Evolutionary conservation across 2,329 filamentous ascomycete species (phyloP), one percentile per base, ranked within the genome.

Genomic region (Colletotrichum melonis): DNA sequence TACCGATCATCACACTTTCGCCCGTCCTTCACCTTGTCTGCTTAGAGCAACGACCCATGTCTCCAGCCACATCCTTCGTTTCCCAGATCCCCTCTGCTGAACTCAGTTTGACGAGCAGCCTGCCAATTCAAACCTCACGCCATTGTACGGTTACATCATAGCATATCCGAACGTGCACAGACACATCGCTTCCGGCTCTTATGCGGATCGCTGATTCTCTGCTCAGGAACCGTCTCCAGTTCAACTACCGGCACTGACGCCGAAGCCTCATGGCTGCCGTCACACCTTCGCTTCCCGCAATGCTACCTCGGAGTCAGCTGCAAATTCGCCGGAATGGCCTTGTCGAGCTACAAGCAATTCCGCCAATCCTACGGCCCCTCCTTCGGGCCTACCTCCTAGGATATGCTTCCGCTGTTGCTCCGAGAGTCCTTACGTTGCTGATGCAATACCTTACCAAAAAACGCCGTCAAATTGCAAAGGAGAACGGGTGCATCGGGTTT

Each of bases 331-430:
- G 64, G 54, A 69, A 65, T 65, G 69, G 69, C 38, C 46, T 75
- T 30, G 57, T 75, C 24, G 73, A 67, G 55, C 67, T 75, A 75
- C 75, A 78, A 52, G 76, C 75, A 74, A 79, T 91, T 57, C 88
- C 89, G 35, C 83, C 87, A 14, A 74, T 85, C 54, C 80, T 92
- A 38, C 86, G 88, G 65, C 90, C 91, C 19, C 80, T 91, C 28
- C 77, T 91, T 67, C 87, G 89, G 72, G 90, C 91, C 59, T 92
- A 91, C 79, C 78, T 90, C 16, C 77, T 92, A 42, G 90, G 90
- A 35, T 92, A 92, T 82, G 87, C 86, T 22, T 91, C 89, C 64
- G 85, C 87, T 42, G 89, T 91, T 8, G 86, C 84, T 32, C 90
- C 90, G 14, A 85, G 89, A 73, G 80, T 92, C 26, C 78, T 91